Evolutionary conservation across 208 protist species (phyloP), one percentile per base, ranked within the genome.

Genomic region (Tritrichomonas foetus): DNA sequence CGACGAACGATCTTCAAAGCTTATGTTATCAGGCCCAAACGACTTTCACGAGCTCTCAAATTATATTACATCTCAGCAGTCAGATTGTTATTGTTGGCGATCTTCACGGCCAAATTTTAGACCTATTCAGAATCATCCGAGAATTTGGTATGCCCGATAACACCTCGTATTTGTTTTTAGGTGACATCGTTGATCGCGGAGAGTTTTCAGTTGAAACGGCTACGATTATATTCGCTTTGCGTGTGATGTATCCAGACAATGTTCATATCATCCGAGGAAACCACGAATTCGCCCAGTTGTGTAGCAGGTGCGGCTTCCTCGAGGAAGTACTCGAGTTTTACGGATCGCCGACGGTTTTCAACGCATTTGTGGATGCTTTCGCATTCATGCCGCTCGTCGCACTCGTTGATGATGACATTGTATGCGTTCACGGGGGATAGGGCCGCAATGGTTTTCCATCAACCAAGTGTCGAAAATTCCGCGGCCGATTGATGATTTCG

Each of bases 201-300:
- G 55, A 93, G 20, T 39, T 66, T 47, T 93, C 82, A 66, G 47
- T 93, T 33, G 41, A 93, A 57, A 93, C 82, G 27, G 66, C 66
- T 33, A 13, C 16, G 33, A 13, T 93, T 39, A 16, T 93, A n/a
- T 66, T 93, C 9, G 27, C 36, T 47, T 66, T 47, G 27, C 61
- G 66, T 30, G 47, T 93, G 3, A 93, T 36, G 25, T 95, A 93
- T 57, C 94, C 95, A 30, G 95, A 98, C 64, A 98, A 97, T 55
- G 98, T 99, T 64, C 99, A 99, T 94, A 95, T 99, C 39, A 95
- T 99, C 25, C 96, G 98, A 72, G 98, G 99, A 53, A 99, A 99
- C 95, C 98, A 99, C 95, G 99, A 99, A 96, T 98, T 96, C 95
- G 95, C 96, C 16, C 97, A 97, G 14, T 99, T 99, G 92, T 99